Evolutionary conservation across 2,329 filamentous ascomycete genomes (phyloP).

Genomic region (Hymenoscyphus fructigenus): DNA sequence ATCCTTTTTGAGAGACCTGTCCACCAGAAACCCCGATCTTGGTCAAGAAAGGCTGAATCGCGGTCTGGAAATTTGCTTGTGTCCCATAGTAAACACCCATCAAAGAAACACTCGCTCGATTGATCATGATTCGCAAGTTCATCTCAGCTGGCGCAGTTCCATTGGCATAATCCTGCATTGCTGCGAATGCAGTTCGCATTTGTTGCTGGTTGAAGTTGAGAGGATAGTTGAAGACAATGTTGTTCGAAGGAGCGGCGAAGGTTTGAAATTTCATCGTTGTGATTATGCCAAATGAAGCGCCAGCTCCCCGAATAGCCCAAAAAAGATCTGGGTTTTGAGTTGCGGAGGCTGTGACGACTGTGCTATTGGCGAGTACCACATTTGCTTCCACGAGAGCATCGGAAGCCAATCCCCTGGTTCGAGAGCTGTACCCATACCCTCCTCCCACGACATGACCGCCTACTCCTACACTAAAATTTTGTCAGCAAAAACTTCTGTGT

Average conservation of each 20-base stretch:
- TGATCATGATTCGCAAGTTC: constrained; percentile 22
- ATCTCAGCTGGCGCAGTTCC: constrained; percentile 20
- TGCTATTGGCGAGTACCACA: constrained; percentile 22
- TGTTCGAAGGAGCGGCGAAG: constrained; percentile 47
- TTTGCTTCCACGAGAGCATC: constrained; percentile 21
- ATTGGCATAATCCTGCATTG: constrained; percentile 22
- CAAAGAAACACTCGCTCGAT: not conserved
- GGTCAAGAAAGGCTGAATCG: constrained; percentile 14
- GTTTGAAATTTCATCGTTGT: constrained; percentile 42
- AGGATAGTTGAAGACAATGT: constrained; percentile 18
- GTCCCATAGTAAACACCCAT: constrained; percentile 22
- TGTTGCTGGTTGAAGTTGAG: constrained; percentile 9
- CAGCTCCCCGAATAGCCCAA: constrained; percentile 42
- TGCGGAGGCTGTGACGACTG: constrained; percentile 40
- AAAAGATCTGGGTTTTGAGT: constrained; percentile 46
- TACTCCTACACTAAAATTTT: constrained; percentile 12
- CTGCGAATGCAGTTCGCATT: constrained; percentile 10
- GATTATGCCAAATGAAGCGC: constrained; percentile 38
- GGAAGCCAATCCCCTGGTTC: constrained; percentile 20
- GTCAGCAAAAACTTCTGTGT: not conserved
- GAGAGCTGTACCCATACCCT: constrained; percentile 25
- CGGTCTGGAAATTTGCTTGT: constrained; percentile 16
- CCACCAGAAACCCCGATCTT: constrained; percentile 17
- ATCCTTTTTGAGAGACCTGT: constrained; percentile 12
- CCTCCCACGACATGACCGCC: constrained; percentile 23